phyloP scores from a whole-genome alignment of 768 basidiomycete species.

The Pisolithus tinctorius region DNA sequence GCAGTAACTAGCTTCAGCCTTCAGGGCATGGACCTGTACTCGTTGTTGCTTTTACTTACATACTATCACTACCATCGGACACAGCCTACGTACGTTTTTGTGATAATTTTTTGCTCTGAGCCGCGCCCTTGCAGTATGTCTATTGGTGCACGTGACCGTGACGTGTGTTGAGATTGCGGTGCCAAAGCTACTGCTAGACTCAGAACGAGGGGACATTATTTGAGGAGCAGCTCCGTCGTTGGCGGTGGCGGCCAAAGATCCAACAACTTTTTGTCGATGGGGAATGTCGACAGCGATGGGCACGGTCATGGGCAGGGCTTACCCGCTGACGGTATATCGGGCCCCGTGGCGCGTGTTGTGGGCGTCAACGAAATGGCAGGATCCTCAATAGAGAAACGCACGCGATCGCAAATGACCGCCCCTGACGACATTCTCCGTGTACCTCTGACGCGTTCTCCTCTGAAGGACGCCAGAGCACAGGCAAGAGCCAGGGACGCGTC shows the following conservation, averaged over 20 bases:
- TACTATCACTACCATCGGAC: no score
- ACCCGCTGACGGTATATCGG: no score
- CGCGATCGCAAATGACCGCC: conserved; percentile 47
- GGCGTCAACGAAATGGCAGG: no score
- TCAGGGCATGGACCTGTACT: no score
- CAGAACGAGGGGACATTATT: background rate
- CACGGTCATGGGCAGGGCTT: background rate
- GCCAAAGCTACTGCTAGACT: no score
- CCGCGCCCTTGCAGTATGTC: no score
- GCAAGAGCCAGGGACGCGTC: conserved; percentile 17
- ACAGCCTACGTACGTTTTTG: no score
- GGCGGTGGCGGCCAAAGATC: no score
- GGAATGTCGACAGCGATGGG: background rate
- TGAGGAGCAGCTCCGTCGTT: background rate
- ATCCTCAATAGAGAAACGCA: conserved; percentile 19
- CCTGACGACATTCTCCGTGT: conserved; percentile 41
- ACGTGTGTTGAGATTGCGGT: background rate
- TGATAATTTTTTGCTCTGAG: no score
- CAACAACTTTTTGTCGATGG: background rate
- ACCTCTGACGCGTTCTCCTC: conserved; percentile 39
- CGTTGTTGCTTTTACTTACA: no score
- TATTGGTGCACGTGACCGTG: background rate
- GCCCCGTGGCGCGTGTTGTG: no score
- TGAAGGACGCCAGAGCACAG: conserved; percentile 43
- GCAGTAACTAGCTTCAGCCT: no score